A percentile compares a stretch with the other conserved stretches of the same genome.
These are phyloP conservation scores for Graphiopsis chlorocephala DNA, from an alignment of 2,329 filamentous ascomycete species.

Conservation along the genomic window DNA sequence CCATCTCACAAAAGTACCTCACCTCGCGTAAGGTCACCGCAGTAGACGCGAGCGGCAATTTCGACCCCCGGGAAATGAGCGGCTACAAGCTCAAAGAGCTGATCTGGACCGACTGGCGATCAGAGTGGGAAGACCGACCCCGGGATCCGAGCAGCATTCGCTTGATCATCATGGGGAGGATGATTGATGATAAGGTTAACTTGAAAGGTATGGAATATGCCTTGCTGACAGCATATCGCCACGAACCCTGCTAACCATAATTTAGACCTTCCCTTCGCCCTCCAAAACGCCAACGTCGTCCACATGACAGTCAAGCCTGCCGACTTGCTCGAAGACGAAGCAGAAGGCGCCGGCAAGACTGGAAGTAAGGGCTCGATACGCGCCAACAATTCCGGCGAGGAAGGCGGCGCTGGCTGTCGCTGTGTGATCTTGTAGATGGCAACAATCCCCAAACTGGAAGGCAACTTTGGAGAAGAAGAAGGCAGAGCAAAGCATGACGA, in stretches of 20 bases:
- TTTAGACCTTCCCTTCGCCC: constrained; percentile 74
- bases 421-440: constrained; percentile 58
- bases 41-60: constrained; percentile 59
- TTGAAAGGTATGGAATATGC: constrained; percentile 65
- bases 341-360: constrained; percentile 69
- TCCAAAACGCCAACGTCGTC: constrained; percentile 76
- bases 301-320: constrained; percentile 91
- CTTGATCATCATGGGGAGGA: constrained; percentile 85
- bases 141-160: constrained; percentile 85
- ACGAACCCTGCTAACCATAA: background rate
- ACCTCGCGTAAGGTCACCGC: constrained; percentile 76
- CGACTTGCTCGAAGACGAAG: constrained; percentile 74
- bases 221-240: background rate
- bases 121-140: constrained; percentile 82
- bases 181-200: constrained; percentile 83
- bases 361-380: constrained; percentile 53
- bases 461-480: background rate
- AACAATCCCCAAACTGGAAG: no score
- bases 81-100: constrained; percentile 93
- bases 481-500: background rate
- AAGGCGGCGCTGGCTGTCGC: constrained; percentile 60
- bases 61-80: constrained; percentile 83
- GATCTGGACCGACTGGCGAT: constrained; percentile 86
- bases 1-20: constrained; percentile 83
- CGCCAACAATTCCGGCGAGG: constrained; percentile 49